Conservation (phyloP, 2,329 filamentous ascomycete species). For the Cadophora malorum region DNA sequence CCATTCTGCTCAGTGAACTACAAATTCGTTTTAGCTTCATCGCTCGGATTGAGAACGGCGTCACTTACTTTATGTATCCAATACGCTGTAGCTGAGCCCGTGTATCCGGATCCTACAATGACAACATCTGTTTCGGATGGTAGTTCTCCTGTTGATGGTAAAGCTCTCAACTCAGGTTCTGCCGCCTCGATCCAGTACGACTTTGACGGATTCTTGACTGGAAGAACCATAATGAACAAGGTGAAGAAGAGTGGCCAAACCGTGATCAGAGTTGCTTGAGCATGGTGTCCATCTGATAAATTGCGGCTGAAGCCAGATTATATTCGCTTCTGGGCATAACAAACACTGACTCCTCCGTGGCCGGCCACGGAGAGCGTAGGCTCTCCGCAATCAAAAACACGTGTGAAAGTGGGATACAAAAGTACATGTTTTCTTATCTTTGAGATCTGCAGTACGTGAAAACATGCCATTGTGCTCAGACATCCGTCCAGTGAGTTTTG, state of each 20-base stretch:
- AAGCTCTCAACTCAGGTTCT: not conserved
- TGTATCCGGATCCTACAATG: slow-evolving; percentile 1
- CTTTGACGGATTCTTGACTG: not conserved
- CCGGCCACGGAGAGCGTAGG: not conserved
- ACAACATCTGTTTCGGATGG: not conserved
- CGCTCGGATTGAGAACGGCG: no score
- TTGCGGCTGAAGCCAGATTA: not conserved
- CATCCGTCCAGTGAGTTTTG: no score
- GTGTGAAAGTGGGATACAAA: not conserved
- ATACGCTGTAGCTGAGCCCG: not conserved
- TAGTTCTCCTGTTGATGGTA: not conserved
- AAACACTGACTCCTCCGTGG: not conserved
- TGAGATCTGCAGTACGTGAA: not conserved
- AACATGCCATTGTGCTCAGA: no score
- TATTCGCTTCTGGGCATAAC: not conserved
- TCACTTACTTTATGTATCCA: not conserved
- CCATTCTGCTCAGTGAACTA: not conserved
- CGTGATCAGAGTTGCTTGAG: not conserved
- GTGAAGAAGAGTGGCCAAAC: not conserved
- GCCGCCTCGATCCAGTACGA: not conserved
- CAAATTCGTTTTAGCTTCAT: not conserved
- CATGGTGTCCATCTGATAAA: not conserved
- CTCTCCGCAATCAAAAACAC: not conserved
- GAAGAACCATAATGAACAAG: not conserved
- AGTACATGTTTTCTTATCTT: not conserved